Conservation (phyloP, 176 grass and related monocot species). For the Oryza glaberrima region DNA sequence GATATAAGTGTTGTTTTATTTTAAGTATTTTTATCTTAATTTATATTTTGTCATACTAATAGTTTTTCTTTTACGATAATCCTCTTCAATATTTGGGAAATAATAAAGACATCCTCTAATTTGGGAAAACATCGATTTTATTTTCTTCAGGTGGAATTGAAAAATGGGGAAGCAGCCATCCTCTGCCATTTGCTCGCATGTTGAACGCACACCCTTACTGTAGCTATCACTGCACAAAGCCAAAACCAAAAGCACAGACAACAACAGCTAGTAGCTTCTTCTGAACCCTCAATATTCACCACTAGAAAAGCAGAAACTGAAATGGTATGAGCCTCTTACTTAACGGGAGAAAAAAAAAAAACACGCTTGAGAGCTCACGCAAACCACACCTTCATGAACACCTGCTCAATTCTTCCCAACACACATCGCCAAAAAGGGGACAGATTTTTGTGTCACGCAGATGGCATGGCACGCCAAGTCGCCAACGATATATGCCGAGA, state of each 20-base stretch:
- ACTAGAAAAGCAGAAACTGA: not conserved
- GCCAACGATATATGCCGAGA: not conserved
- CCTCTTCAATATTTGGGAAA: too few relatives aligned
- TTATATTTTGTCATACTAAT: too few relatives aligned
- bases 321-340: not conserved
- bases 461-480: conserved; percentile 28
- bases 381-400: conserved; percentile 33
- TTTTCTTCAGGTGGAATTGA: too few relatives aligned
- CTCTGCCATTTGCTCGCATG: not conserved
- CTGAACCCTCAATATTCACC: not conserved
- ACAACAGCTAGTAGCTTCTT: not conserved
- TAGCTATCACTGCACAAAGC: conserved; percentile 22
- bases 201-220: conserved; percentile 3
- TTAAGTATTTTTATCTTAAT: too few relatives aligned
- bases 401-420: not conserved
- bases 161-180: too few relatives aligned
- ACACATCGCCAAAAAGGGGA: conserved; percentile 15
- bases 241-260: conserved; percentile 19
- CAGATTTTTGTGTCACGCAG: conserved; percentile 34
- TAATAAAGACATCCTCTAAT: too few relatives aligned
- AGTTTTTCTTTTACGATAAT: too few relatives aligned
- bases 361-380: conserved; percentile 24
- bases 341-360: not conserved
- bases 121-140: too few relatives aligned
- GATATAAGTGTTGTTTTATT: too few relatives aligned